Conservation (phyloP, 1,139 yeast species). For the Debaryomyces sp. region DNA sequence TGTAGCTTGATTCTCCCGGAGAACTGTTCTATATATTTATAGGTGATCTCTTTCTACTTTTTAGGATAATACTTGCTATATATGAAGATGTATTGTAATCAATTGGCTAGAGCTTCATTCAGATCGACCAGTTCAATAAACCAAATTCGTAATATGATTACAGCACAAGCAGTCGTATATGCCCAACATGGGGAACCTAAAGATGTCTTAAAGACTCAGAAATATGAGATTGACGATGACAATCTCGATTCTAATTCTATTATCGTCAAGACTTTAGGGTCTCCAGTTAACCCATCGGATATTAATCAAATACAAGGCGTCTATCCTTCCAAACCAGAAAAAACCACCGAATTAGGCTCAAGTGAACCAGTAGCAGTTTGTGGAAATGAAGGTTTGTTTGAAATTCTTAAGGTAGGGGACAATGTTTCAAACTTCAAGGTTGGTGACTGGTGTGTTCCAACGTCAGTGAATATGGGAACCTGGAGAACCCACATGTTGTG, state of each 20-base stretch:
- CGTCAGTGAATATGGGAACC: constrained; percentile 80
- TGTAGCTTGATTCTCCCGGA: neutral
- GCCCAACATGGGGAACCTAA: constrained; percentile 61
- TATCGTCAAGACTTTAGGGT: constrained; percentile 68
- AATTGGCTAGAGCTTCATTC: constrained; percentile 1
- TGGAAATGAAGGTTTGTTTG: constrained; percentile 85
- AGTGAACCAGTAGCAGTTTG: constrained; percentile 38
- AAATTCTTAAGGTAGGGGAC: constrained; percentile 73
- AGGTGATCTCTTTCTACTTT: neutral
- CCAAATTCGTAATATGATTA: constrained; percentile 42
- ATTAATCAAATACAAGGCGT: constrained; percentile 44
- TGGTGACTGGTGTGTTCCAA: constrained; percentile 95
- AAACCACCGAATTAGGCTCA: constrained; percentile 34
- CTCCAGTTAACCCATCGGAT: constrained; percentile 69
- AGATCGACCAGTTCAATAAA: neutral
- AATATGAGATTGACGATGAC: constrained; percentile 52
- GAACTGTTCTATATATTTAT: neutral
- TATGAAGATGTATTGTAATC: neutral
- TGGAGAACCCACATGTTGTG: constrained; percentile 86
- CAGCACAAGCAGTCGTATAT: constrained; percentile 62
- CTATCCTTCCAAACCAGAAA: constrained; percentile 44
- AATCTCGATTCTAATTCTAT: constrained; percentile 47
- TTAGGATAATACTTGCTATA: neutral
- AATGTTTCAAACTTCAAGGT: constrained; percentile 48
- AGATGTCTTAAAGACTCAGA: constrained; percentile 56